These are phyloP conservation scores for Fusarium sacchari DNA, from an alignment of 2,329 filamentous ascomycete species.

Conservation along the genomic window DNA sequence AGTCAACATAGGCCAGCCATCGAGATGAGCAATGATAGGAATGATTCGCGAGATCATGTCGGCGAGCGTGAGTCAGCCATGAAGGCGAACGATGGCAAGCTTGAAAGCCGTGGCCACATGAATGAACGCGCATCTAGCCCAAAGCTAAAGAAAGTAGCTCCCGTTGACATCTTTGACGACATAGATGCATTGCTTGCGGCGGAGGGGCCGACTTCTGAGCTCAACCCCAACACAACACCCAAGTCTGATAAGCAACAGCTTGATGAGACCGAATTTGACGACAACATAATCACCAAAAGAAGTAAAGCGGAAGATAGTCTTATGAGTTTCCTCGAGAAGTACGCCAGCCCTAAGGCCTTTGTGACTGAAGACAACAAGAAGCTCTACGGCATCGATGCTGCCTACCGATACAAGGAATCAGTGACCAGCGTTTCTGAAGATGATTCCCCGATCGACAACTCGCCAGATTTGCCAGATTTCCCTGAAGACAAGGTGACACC, in stretches of 20 bases:
- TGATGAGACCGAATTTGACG: background rate
- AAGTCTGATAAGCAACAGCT: background rate
- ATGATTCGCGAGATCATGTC: background rate
- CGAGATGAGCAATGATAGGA: background rate
- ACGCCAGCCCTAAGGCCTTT: background rate
- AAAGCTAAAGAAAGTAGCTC: background rate
- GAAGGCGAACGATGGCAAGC: background rate
- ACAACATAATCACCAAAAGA: background rate
- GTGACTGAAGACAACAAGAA: background rate
- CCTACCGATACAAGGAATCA: background rate
- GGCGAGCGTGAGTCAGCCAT: background rate
- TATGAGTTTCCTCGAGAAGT: slow-evolving; percentile 5
- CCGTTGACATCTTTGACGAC: background rate
- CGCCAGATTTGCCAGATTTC: background rate
- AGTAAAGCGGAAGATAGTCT: background rate
- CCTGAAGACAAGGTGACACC: background rate
- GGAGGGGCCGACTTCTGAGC: background rate
- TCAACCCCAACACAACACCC: background rate
- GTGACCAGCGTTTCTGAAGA: background rate
- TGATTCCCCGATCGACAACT: background rate
- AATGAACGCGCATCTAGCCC: background rate
- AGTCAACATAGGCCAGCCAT: background rate
- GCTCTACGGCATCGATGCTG: background rate
- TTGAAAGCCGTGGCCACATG: background rate
- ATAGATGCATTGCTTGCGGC: slow-evolving; percentile 5